Percentiles rank a stretch among this genome's conserved stretches.
Evolutionary conservation across 73 alveolate species (phyloP).

Genomic region (Stentor roeselii): DNA sequence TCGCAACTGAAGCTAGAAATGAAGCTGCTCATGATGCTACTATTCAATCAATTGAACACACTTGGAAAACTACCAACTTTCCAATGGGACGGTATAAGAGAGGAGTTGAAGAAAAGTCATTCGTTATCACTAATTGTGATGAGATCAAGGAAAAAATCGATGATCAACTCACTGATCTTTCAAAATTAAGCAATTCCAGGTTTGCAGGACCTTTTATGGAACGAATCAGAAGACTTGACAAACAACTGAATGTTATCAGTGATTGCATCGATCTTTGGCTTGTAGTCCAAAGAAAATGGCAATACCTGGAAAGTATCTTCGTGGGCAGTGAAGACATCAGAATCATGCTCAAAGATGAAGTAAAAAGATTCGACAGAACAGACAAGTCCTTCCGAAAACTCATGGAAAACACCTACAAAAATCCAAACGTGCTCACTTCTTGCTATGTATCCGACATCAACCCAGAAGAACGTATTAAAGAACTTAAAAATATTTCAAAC

Average conservation of each 20-base stretch:
- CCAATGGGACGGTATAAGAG: conserved; percentile 85
- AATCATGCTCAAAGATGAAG: conserved; percentile 97
- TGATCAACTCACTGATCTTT: conserved; percentile 90
- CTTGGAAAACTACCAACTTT: conserved; percentile 90
- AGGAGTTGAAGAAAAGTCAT: conserved; percentile 90
- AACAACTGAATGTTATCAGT: conserved; percentile 91
- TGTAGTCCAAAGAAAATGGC: conserved; percentile 96
- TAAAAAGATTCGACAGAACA: conserved; percentile 94
- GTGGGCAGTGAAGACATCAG: conserved; percentile 99
- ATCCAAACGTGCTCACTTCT: conserved; percentile 93
- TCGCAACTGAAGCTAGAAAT: conserved; percentile 94
- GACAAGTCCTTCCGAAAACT: conserved; percentile 88
- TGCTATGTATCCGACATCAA: conserved; percentile 82
- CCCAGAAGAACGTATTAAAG: conserved; percentile 69
- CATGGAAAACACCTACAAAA: conserved; percentile 90
- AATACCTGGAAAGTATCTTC: conserved; percentile 98
- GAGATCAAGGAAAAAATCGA: conserved; percentile 90
- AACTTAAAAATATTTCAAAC: conserved; percentile 45
- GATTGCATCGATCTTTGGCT: conserved; percentile 97
- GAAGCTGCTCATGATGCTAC: conserved; percentile 95
- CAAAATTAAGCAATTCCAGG: conserved; percentile 85
- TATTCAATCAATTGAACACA: conserved; percentile 78
- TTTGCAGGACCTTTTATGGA: conserved; percentile 90
- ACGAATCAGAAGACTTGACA: conserved; percentile 91
- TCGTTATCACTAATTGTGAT: conserved; percentile 85